A percentile compares a stretch with the other conserved stretches of the same genome.
phyloP scores from a whole-genome alignment of 1,284 basidiomycete genomes.

The Ceratobasidium sp. region DNA sequence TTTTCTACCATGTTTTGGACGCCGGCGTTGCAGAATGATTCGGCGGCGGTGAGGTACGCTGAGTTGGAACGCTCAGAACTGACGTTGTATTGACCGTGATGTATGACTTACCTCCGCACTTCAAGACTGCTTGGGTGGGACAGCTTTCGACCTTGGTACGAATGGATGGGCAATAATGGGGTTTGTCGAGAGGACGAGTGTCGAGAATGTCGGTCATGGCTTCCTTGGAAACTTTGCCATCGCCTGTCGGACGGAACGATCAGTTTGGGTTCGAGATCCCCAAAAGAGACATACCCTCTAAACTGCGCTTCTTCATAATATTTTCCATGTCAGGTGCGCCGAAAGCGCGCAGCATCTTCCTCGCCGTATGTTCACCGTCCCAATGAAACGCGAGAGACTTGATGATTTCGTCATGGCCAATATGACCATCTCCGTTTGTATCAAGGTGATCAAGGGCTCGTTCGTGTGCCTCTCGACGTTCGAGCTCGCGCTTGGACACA shows the following conservation, averaged over 20 bases:
- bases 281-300: not conserved
- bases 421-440: not conserved
- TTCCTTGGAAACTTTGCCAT: not conserved
- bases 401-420: constrained; percentile 9
- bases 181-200: not conserved
- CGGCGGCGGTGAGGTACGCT: constrained; percentile 7
- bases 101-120: not conserved
- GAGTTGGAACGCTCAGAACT: not conserved
- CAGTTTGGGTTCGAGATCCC: not conserved
- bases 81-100: not conserved
- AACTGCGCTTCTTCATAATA: not conserved
- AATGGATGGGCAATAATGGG: not conserved
- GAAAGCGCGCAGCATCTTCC: constrained; percentile 1
- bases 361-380: not conserved
- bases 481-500: not conserved
- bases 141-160: constrained; percentile 10
- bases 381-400: not conserved
- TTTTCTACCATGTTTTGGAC: not conserved
- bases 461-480: not conserved
- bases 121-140: not conserved
- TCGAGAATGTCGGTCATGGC: not conserved
- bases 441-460: constrained; percentile 5
- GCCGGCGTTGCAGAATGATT: constrained; percentile 8
- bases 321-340: not conserved
- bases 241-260: not conserved